Percentiles rank a stretch among this genome's conserved stretches.
phyloP scores from a whole-genome alignment of 495 filamentous ascomycete genomes.

The Talaromyces liani region DNA sequence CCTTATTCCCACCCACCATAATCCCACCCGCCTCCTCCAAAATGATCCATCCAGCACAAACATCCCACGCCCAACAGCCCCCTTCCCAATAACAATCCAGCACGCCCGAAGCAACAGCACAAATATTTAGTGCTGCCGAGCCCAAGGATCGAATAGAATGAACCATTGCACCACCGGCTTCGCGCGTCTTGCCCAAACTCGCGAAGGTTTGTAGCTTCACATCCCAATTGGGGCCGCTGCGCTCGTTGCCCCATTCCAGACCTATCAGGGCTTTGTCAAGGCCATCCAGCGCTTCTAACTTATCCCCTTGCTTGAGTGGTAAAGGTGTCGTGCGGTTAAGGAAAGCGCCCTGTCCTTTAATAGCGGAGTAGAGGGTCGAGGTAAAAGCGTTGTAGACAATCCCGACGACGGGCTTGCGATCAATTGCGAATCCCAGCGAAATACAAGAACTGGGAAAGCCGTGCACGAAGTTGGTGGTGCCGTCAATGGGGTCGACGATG shows the following conservation, averaged over 20 bases:
- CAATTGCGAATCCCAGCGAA: constrained; percentile 67
- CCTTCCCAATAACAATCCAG: constrained; percentile 90
- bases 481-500: constrained; percentile 85
- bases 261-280: constrained; percentile 58
- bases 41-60: constrained; percentile 86
- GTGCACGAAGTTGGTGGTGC: constrained; percentile 86
- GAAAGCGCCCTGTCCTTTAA: constrained; percentile 62
- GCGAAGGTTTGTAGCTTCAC: constrained; percentile 65
- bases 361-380: constrained; percentile 59
- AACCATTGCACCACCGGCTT: constrained; percentile 76
- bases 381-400: constrained; percentile 81
- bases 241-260: constrained; percentile 72
- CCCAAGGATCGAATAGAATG: constrained; percentile 70
- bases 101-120: constrained; percentile 69
- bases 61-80: constrained; percentile 93
- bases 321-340: constrained; percentile 46
- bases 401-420: constrained; percentile 59
- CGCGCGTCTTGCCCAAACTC: constrained; percentile 52
- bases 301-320: constrained; percentile 38
- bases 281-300: constrained; percentile 46
- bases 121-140: constrained; percentile 77
- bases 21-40: constrained; percentile 76
- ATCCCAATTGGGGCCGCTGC: constrained; percentile 67
- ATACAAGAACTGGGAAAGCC: constrained; percentile 72
- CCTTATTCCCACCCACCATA: constrained; percentile 71